Evolutionary conservation across 352 stramenopile genomes (phyloP), one percentile per base, ranked within the genome.

Genomic region (Globisporangium iwayamae): DNA sequence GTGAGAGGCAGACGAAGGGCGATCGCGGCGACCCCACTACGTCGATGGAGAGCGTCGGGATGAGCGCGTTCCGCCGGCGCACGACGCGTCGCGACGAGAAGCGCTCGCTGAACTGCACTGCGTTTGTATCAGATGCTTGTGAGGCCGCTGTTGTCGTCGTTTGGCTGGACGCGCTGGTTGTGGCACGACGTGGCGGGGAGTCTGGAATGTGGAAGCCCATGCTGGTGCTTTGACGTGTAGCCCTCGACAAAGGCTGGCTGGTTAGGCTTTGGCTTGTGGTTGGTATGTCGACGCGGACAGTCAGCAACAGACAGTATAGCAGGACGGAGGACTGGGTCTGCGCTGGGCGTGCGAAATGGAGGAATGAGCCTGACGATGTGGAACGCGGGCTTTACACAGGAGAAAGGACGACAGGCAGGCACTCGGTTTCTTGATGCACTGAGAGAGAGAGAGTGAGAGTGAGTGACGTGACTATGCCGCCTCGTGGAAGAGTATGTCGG

Each of bases 131-230:
- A 4, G 36, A 41, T 56, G 16, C 9, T 13, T 38, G 36, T 5
- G 10, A 20, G 8, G 16, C 36, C 8, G 20, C 7, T 2, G 18
- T 11, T 13, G 16, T 32, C 11, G 34, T 41, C 8, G 65, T 56
- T 18, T 65, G 68, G 67, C 63, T 73, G 43, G n/a, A 47, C 25
- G 38, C 70, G 70, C 30, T 68, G 39, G 51, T 38, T 3, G 13
- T 41, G 28, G 30, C 0, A 20, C 30, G 54, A 51, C 38, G 62
- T 13, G 60, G 69, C 2, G 79, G 73, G 7, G 79, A 88, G 59
- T 89, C 72, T 30, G 78, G 82, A 65, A 89, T 88, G 69, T 81
- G 80, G 73, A 81, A 87, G 50, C 82, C 82, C 82, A 91, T 91
- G 32, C 22, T 41, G 38, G 25, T 14, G 30, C 51, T 56, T 38